Conservation (phyloP, 495 filamentous ascomycete genomes). For the Chaetomidium leptoderma region DNA sequence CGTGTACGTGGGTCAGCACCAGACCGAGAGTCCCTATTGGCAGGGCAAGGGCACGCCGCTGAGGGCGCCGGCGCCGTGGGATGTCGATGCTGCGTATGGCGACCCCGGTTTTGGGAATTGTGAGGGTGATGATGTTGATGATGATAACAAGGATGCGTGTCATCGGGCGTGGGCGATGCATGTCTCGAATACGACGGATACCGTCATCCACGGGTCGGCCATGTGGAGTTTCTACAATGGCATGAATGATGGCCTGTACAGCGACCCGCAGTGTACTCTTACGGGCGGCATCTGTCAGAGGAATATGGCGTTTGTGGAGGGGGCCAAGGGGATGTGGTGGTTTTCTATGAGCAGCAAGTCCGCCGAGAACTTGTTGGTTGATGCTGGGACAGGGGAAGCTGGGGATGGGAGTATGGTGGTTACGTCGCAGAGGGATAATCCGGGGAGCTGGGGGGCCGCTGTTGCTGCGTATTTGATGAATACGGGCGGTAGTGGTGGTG, state of each 20-base stretch:
- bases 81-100: constrained; percentile 6
- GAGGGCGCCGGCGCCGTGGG: constrained; percentile 29
- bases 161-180: constrained; percentile 41
- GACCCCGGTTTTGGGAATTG: constrained; percentile 26
- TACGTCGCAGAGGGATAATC: constrained; percentile 37
- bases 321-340: constrained; percentile 34
- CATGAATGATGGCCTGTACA: constrained; percentile 25
- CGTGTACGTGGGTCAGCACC: constrained; percentile 62
- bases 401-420: constrained; percentile 19
- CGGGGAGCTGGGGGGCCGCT: constrained; percentile 46
- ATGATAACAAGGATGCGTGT: constrained; percentile 31
- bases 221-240: constrained; percentile 53
- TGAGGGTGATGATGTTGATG: constrained; percentile 23
- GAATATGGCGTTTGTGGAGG: constrained; percentile 39
- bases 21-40: constrained; percentile 72
- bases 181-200: constrained; percentile 33
- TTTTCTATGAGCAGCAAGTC: constrained; percentile 45
- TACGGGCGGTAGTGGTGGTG: background rate
- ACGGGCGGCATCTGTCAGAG: constrained; percentile 39
- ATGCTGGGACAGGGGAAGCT: constrained; percentile 26
- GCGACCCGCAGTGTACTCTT: constrained; percentile 16
- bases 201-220: constrained; percentile 48
- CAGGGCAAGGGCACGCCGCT: constrained; percentile 57
- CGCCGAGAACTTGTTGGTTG: constrained; percentile 41
- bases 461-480: constrained; percentile 30